A percentile compares a stretch with the other conserved stretches of the same genome.
Conservation (phyloP, 495 filamentous ascomycete species). For the Xylaria cubensis region DNA sequence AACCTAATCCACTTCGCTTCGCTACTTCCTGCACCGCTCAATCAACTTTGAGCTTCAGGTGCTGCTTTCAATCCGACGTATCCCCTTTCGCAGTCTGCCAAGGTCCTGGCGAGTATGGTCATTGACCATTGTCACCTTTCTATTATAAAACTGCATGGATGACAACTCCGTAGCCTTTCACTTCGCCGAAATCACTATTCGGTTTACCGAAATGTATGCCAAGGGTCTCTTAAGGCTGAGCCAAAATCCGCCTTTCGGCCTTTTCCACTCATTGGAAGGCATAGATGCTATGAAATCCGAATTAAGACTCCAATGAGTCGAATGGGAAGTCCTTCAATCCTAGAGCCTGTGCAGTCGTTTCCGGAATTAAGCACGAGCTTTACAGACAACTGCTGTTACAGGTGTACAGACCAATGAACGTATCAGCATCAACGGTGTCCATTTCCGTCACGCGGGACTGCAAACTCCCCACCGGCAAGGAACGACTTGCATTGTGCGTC, state of each 20-base stretch:
- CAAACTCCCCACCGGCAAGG: background rate
- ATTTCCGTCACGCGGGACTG: conserved; percentile 8
- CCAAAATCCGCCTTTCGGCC: background rate
- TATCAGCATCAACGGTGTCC: background rate
- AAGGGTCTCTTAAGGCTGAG: background rate
- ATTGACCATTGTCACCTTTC: background rate
- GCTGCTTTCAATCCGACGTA: background rate
- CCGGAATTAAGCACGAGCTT: background rate
- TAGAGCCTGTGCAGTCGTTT: background rate
- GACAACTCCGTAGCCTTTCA: background rate
- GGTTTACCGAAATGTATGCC: background rate
- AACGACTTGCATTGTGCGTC: background rate
- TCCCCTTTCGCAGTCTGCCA: background rate
- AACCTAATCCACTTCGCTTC: background rate
- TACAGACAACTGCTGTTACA: background rate
- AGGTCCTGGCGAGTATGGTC: background rate
- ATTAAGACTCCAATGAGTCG: background rate
- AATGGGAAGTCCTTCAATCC: background rate
- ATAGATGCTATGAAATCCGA: background rate
- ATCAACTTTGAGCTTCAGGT: background rate
- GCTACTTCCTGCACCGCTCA: background rate
- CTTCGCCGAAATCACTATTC: background rate
- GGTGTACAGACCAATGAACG: background rate
- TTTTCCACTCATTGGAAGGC: background rate
- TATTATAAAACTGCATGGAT: background rate